Evolutionary conservation across 2,329 filamentous ascomycete genomes (phyloP).

Genomic region (Lecanicillium sp.): DNA sequence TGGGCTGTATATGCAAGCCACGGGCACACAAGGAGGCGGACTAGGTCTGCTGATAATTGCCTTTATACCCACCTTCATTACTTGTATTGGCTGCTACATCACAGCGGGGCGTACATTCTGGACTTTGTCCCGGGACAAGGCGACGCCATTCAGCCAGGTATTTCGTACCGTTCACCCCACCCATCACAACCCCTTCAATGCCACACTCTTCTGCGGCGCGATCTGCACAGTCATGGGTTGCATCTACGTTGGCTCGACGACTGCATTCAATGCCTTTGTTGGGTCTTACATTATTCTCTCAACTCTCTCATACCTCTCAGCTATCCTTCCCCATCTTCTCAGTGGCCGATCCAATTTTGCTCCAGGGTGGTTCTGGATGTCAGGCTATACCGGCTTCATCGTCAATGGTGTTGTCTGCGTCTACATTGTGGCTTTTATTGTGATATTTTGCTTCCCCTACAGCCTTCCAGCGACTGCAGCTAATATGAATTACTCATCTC

Average conservation of each 20-base stretch:
- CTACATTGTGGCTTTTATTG: slow-evolving; percentile 55
- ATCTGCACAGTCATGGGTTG: slow-evolving; percentile 44
- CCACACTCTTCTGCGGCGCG: slow-evolving; percentile 43
- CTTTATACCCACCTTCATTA: slow-evolving; percentile 6
- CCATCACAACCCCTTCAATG: slow-evolving; percentile 48
- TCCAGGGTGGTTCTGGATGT: slow-evolving; percentile 44
- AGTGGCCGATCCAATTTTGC: slow-evolving; percentile 19
- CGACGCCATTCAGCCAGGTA: slow-evolving; percentile 5
- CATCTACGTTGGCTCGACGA: slow-evolving; percentile 51
- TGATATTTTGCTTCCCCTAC: slow-evolving; percentile 58
- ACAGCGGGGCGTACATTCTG: slow-evolving; percentile 10
- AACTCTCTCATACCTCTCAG: slow-evolving; percentile 50
- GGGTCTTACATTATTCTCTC: slow-evolving; percentile 34
- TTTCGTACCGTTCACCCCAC: slow-evolving; percentile 38
- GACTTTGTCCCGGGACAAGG: slow-evolving; percentile 11
- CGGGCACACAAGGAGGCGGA: slow-evolving; percentile 33
- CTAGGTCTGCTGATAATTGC: slow-evolving; percentile 27
- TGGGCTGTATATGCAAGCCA: slow-evolving; percentile 50
- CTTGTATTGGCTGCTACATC: slow-evolving; percentile 9
- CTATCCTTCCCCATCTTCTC: slow-evolving; percentile 49
- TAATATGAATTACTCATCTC: slow-evolving; percentile 47
- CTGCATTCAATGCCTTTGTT: slow-evolving; percentile 54
- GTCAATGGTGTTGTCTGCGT: slow-evolving; percentile 46
- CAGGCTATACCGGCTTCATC: slow-evolving; percentile 38
- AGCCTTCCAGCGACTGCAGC: slow-evolving; percentile 36